phyloP scores from a whole-genome alignment of 2,329 filamentous ascomycete genomes.

The Aureobasidium subglaciale region DNA sequence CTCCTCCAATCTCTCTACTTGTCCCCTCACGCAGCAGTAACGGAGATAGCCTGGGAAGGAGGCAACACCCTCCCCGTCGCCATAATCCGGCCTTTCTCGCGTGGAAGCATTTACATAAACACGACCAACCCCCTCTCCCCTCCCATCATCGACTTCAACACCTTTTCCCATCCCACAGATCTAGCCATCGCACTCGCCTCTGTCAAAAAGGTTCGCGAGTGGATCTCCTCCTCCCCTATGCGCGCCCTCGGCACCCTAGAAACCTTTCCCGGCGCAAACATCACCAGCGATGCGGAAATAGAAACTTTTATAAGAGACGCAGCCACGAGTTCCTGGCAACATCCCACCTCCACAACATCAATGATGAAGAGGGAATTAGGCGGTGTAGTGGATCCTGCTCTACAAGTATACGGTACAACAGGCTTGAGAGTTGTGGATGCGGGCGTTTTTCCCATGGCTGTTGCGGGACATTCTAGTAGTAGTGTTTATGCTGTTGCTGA shows the following conservation, averaged over 20 bases:
- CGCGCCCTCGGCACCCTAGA: conserved; percentile 28
- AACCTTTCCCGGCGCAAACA: conserved; percentile 21
- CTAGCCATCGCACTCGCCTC: conserved; percentile 27
- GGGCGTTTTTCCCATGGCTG: conserved; percentile 36
- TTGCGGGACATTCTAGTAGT: conserved; percentile 20
- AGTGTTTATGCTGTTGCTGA: conserved; percentile 20
- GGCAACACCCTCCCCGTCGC: conserved; percentile 22
- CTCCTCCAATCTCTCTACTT: conserved; percentile 39
- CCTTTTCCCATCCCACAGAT: conserved; percentile 33
- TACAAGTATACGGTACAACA: conserved; percentile 35
- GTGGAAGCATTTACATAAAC: conserved; percentile 29
- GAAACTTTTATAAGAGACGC: conserved; percentile 1
- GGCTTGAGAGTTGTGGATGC: conserved; percentile 39
- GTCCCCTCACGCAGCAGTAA: conserved; percentile 35
- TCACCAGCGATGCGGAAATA: conserved; percentile 20
- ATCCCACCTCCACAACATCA: conserved; percentile 30
- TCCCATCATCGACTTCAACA: conserved; percentile 35
- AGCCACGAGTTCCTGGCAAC: conserved; percentile 5
- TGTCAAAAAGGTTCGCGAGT: conserved; percentile 29
- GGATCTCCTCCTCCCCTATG: conserved; percentile 28
- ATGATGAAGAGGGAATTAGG: conserved; percentile 41
- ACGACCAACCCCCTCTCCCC: conserved; percentile 25
- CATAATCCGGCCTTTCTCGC: conserved; percentile 30
- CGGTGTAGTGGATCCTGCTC: conserved; percentile 39
- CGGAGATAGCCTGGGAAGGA: conserved; percentile 38